Evolutionary conservation across 805 yeast species (phyloP).

Genomic region (Candida vaughaniae): DNA sequence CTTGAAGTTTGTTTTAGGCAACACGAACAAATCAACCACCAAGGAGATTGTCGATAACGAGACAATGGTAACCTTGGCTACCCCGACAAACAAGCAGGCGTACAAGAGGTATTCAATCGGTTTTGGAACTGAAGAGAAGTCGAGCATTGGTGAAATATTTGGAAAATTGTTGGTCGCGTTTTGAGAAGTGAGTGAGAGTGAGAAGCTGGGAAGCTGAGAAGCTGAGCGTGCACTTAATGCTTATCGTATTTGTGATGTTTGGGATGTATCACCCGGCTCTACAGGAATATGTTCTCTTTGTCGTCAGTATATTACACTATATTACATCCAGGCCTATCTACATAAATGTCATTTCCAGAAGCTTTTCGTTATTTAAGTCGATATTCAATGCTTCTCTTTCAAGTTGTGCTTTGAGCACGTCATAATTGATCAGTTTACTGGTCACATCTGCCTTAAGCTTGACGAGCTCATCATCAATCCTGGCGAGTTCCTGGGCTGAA

Average conservation of each 20-base stretch:
- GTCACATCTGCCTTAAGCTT: slow-evolving; percentile 1
- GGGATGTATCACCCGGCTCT: no score
- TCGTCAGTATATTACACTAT: slow-evolving; percentile 3
- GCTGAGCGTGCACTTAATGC: no score
- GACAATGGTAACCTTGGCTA: slow-evolving; percentile 52
- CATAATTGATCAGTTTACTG: background rate
- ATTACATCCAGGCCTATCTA: no score
- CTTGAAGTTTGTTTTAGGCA: slow-evolving; percentile 31
- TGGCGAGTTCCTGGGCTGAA: slow-evolving; percentile 1
- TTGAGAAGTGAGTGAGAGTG: background rate
- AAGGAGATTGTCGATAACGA: slow-evolving; percentile 52
- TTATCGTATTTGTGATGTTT: no score
- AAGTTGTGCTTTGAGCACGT: slow-evolving; percentile 20
- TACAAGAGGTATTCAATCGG: slow-evolving; percentile 7
- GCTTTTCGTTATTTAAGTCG: slow-evolving; percentile 44
- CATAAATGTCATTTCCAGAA: slow-evolving; percentile 48
- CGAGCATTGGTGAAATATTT: slow-evolving; percentile 5
- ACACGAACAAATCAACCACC: slow-evolving; percentile 57
- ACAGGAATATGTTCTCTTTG: no score
- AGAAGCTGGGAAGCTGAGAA: no score
- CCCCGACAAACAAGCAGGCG: slow-evolving; percentile 53
- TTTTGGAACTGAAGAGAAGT: slow-evolving; percentile 2
- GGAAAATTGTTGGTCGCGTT: background rate
- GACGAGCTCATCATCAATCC: slow-evolving; percentile 5
- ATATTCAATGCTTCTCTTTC: slow-evolving; percentile 34